Conservation (phyloP, 108 stramenopile species). For the Skeletonema tropicum region DNA sequence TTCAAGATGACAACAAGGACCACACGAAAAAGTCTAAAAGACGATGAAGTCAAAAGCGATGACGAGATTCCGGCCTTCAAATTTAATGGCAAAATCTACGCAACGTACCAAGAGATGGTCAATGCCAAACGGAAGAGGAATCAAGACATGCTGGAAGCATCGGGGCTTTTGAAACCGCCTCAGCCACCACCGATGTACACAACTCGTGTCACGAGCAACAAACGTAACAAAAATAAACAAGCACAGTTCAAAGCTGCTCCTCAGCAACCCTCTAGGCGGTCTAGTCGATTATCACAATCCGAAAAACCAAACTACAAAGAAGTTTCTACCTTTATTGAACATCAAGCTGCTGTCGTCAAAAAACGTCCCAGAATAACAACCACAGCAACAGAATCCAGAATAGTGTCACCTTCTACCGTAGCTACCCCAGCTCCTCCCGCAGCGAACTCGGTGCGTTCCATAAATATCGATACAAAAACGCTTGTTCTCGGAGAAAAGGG, state of each 20-base stretch:
- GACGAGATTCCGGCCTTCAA: not conserved
- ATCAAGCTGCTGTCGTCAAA: not conserved
- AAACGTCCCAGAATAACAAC: not conserved
- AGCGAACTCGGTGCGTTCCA: constrained; percentile 60
- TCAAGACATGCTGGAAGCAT: not conserved
- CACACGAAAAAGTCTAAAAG: not conserved
- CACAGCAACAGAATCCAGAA: not conserved
- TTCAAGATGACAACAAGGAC: not conserved
- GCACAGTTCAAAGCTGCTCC: not conserved
- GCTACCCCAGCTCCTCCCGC: constrained; percentile 10
- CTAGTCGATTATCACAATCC: not conserved
- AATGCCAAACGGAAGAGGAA: constrained; percentile 5
- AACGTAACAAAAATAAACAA: not conserved
- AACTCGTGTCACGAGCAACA: not conserved
- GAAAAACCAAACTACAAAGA: constrained; percentile 6
- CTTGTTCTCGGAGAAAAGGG: constrained; percentile 43
- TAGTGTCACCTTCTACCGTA: not conserved
- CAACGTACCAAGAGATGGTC: constrained; percentile 12
- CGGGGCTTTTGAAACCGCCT: not conserved
- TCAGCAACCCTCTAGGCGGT: not conserved
- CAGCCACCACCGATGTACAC: not conserved
- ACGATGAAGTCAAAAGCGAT: not conserved
- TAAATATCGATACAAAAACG: constrained; percentile 42
- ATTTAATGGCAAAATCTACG: constrained; percentile 3
- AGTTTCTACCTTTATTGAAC: not conserved